Evolutionary conservation across 2,329 filamentous ascomycete species (phyloP), one percentile per base, ranked within the genome.

Genomic region (Elsinoe batatas): DNA sequence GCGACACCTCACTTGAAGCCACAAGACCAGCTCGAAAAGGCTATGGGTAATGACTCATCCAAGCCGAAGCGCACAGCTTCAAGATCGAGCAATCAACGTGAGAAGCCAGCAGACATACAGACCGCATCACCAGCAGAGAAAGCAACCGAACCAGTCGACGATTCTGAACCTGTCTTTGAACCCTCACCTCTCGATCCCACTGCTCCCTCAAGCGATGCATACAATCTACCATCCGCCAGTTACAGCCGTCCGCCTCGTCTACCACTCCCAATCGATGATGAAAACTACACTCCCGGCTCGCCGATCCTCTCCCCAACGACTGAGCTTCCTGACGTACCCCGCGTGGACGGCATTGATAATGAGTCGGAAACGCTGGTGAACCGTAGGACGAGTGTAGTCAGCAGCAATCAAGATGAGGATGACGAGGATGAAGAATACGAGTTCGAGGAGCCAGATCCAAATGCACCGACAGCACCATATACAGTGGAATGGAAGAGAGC

Each of bases 181-280:
- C 59, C 60, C 7, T 49, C 57, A 57, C 61, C 61, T 58, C 51
- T 60, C 59, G 53, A 61, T 44, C 58, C 63, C 58, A 56, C 59
- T 20, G 63, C 60, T 17, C 62, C 66, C 20, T 57, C 62, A n/a
- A 17, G 15, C 30, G 58, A 62, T 11, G 63, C 66, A 33, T 73
- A 72, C 60, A 69, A 59, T 60, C 68, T 62, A 58, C 69, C 61
- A 59, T 67, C 63, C 18, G 65, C 69, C 63, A 68, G 79, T 70
- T 76, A 74, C 72, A 71, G 78, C 57, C 79, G 86, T n/a, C 91
- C 91, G 44, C 91, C 91, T 51, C 85, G 91, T 58, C 76, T 97
- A 64, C 91, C 91, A 57, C 80, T 97, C 58, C 91, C 91, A 55
- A 96, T 97, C 64, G 90, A 94, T 64, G 88, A 96, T 74, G 90